Evolutionary conservation across 164 flowering plant genomes (phyloP).

Genomic region (Tinospora cordifolia): DNA sequence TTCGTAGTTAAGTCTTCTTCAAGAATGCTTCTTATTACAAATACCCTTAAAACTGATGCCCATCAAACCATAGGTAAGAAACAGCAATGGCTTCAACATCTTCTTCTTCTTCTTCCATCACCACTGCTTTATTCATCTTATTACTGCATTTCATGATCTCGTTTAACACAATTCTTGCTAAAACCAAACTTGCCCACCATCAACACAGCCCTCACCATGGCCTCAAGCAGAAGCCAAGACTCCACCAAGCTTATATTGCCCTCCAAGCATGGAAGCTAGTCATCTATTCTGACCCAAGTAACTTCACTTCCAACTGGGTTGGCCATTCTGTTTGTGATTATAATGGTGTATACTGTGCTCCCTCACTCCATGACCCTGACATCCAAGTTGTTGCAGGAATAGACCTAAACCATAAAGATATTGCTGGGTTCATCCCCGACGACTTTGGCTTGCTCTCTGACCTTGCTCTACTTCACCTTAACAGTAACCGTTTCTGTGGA

Average conservation of each 20-base stretch:
- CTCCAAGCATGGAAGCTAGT: constrained; percentile 75
- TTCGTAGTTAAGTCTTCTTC: constrained; percentile 1
- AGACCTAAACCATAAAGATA: constrained; percentile 56
- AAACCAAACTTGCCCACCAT: constrained; percentile 23
- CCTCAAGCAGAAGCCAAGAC: constrained; percentile 30
- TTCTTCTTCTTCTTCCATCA: constrained; percentile 12
- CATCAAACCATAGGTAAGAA: background rate
- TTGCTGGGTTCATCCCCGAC: constrained; percentile 60
- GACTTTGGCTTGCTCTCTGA: constrained; percentile 66
- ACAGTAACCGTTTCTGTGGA: constrained; percentile 74
- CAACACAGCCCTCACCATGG: constrained; percentile 18
- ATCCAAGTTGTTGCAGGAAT: constrained; percentile 57
- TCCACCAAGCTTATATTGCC: constrained; percentile 54
- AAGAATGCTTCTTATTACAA: constrained; percentile 15
- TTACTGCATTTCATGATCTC: constrained; percentile 23
- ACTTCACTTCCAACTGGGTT: constrained; percentile 61
- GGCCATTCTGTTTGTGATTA: constrained; percentile 67
- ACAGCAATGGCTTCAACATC: constrained; percentile 26
- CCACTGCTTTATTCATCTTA: constrained; percentile 21
- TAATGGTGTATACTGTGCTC: constrained; percentile 48
- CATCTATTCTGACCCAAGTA: constrained; percentile 67
- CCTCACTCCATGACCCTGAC: constrained; percentile 30
- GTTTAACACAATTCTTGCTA: constrained; percentile 22
- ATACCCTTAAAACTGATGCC: constrained; percentile 3
- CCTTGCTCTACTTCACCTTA: constrained; percentile 64